Evolutionary conservation across 306 rosid species (phyloP), one percentile per base, ranked within the genome.

Genomic region (Quercus suber): DNA sequence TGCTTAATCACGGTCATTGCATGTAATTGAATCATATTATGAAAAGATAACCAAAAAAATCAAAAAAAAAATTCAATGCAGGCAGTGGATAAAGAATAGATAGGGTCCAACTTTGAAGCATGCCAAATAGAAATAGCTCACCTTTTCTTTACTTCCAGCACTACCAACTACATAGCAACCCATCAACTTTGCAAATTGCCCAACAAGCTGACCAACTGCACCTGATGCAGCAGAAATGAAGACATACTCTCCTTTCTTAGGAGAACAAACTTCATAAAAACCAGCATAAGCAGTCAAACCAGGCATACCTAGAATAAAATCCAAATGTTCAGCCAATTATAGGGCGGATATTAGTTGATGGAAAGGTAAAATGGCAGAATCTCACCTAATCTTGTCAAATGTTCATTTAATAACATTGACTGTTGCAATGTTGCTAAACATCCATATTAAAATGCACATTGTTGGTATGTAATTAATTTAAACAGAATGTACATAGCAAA

Each of bases 241-340:
- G 74, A 84, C 88, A 28, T 41, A 52, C 10, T 84, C 85, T 60
- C 83, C 85, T 58, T 81, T 78, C 67, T 81, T 81, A 2, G 88
- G 88, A 41, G 75, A 53, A 21, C 88, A 81, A 12, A 81, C 52
- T 59, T 84, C 72, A 6, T 77, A 12, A 37, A 84, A 81, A 18
- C 88, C 88, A 6, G 31, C 85, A 61, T 73, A 81, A n/a, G 88
- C 83, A 7, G 85, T 84, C 83, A 84, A 1, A 19, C 88, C 85
- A 13, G 65, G 74, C 58, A n/a, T n/a, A n/a, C n/a, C n/a, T n/a
- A n/a, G n/a, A n/a, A n/a, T n/a, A n/a, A n/a, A n/a, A n/a, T n/a
- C n/a, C n/a, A n/a, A n/a, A n/a, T n/a, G n/a, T n/a, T n/a, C n/a
- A n/a, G n/a, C n/a, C n/a, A n/a, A n/a, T n/a, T n/a, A n/a, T n/a